Percentiles rank a stretch among this genome's conserved stretches.
Conservation (phyloP, 2,329 filamentous ascomycete species). For the Phaeosphaeriaceae sp. region DNA sequence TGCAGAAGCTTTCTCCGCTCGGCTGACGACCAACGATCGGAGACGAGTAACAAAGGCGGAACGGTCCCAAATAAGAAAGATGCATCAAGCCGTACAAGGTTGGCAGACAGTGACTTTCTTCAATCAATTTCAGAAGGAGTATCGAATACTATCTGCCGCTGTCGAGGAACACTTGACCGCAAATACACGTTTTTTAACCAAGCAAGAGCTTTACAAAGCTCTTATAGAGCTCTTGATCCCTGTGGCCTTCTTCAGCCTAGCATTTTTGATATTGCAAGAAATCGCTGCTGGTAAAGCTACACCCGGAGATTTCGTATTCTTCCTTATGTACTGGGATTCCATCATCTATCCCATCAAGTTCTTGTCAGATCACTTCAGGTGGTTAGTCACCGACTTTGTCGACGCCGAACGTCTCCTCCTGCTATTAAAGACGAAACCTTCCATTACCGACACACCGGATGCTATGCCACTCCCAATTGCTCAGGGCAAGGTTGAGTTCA, state of each 20-base stretch:
- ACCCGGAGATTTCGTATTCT: conserved; percentile 64
- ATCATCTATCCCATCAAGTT: conserved; percentile 53
- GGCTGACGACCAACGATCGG: conserved; percentile 5
- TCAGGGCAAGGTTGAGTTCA: conserved; percentile 6
- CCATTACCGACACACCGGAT: conserved; percentile 50
- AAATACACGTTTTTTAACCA: conserved; percentile 5
- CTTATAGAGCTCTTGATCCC: conserved; percentile 12
- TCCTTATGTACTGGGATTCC: conserved; percentile 25
- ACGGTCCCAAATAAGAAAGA: conserved; percentile 8
- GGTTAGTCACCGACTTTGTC: conserved; percentile 54
- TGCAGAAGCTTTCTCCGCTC: conserved; percentile 2
- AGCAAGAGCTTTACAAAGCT: conserved; percentile 3
- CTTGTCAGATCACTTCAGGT: conserved; percentile 51
- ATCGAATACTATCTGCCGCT: conserved; percentile 1
- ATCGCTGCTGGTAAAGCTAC: conserved; percentile 55
- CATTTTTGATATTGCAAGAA: conserved; percentile 50
- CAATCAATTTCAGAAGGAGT: conserved; percentile 19
- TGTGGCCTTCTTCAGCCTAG: conserved; percentile 48
- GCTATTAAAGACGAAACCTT: conserved; percentile 62
- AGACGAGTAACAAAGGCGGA: conserved; percentile 5
- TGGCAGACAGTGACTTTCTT: conserved; percentile 66
- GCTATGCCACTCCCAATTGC: conserved; percentile 40
- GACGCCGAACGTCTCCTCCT: conserved; percentile 66
- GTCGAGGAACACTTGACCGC: conserved; percentile 7
- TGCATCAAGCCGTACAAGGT: conserved; percentile 18